phyloP scores from a whole-genome alignment of 768 basidiomycete species.

The Mycena galericulata region DNA sequence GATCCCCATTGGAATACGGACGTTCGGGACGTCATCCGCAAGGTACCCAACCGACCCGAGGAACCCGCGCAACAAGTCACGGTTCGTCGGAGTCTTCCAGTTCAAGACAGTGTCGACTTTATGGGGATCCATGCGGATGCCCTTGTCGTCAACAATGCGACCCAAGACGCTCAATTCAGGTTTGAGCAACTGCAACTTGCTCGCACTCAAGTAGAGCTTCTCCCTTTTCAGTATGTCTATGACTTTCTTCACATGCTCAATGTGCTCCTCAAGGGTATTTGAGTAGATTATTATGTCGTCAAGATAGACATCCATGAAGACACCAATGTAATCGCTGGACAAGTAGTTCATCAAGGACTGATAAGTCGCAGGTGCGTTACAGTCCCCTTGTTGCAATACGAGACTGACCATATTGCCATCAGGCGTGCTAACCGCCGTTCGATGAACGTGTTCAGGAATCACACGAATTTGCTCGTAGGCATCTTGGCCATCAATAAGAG shows the following conservation, averaged over 20 bases:
- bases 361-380: not conserved
- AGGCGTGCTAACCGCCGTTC: no score
- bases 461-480: no score
- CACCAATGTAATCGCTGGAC: not conserved
- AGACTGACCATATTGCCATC: no score
- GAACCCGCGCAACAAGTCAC: conserved; percentile 41
- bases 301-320: not conserved
- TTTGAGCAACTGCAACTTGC: conserved; percentile 32
- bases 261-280: not conserved
- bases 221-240: conserved; percentile 42
- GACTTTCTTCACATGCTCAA: conserved; percentile 10
- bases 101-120: conserved; percentile 24
- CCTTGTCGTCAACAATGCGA: conserved; percentile 40
- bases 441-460: no score
- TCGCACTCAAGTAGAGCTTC: conserved; percentile 42
- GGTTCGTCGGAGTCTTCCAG: conserved; percentile 27
- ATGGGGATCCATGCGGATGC: conserved; percentile 38
- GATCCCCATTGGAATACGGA: conserved; percentile 43
- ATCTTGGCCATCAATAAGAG: no score
- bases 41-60: conserved; percentile 43
- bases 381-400: not conserved
- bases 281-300: not conserved
- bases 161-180: conserved; percentile 44
- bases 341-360: not conserved
- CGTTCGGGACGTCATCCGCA: conserved; percentile 36